Percentiles rank a stretch among this genome's conserved stretches.
Evolutionary conservation across 805 yeast genomes (phyloP).

Genomic region (Suhomyces canberraensis): DNA sequence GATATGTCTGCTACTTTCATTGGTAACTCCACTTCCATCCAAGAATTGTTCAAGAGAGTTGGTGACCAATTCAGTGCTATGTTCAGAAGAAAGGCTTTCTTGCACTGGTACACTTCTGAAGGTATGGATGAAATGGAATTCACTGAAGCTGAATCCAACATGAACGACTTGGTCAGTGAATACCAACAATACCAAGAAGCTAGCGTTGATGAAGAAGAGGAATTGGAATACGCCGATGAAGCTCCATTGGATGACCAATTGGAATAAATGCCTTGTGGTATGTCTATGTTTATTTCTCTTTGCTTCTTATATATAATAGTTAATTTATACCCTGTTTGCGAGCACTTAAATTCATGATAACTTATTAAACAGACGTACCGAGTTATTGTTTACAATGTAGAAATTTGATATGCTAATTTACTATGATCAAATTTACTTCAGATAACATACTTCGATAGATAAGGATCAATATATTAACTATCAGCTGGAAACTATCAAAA

Average conservation of each 20-base stretch:
- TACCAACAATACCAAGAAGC: slow-evolving; percentile 90
- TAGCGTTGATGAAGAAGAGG: slow-evolving; percentile 72
- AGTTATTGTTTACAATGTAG: too few relatives aligned
- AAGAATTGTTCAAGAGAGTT: slow-evolving; percentile 84
- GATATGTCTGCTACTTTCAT: slow-evolving; percentile 91
- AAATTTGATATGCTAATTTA: too few relatives aligned
- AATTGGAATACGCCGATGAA: slow-evolving; percentile 65
- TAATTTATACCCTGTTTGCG: slow-evolving; percentile 7
- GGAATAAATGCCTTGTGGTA: slow-evolving; percentile 25
- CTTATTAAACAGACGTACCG: too few relatives aligned
- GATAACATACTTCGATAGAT: too few relatives aligned
- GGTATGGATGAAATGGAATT: slow-evolving; percentile 97
- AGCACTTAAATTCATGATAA: too few relatives aligned
- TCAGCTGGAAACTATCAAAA: too few relatives aligned
- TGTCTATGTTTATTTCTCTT: slow-evolving; percentile 8
- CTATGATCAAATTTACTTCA: too few relatives aligned
- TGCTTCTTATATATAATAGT: slow-evolving; percentile 11
- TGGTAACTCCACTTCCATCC: slow-evolving; percentile 91
- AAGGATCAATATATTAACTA: too few relatives aligned
- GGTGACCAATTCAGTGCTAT: slow-evolving; percentile 87
- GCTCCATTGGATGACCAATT: slow-evolving; percentile 54
- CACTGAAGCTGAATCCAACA: slow-evolving; percentile 88
- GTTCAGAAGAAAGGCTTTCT: slow-evolving; percentile 92
- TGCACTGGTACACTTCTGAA: slow-evolving; percentile 93
- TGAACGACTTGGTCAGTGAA: slow-evolving; percentile 85